These are phyloP conservation scores for Schizonepeta tenuifolia DNA, from an alignment of 257 asterid species.

Conservation along the genomic window DNA sequence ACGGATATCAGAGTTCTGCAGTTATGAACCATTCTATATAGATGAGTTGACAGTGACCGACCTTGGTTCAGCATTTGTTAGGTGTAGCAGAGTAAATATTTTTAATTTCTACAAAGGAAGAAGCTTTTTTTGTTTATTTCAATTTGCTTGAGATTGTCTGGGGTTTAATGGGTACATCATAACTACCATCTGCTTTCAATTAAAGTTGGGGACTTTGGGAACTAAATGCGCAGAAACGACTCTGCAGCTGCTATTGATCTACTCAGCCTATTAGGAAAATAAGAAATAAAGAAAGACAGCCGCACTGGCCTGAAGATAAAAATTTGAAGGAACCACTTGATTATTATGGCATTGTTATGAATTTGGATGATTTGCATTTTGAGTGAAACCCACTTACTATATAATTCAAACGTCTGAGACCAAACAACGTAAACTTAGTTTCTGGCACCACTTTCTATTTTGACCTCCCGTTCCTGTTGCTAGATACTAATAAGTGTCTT, in stretches of 20 bases:
- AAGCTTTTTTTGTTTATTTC: neutral
- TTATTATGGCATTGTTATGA: neutral
- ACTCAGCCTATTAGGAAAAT: too few species aligned
- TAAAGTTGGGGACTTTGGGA: neutral
- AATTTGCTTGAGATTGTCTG: neutral
- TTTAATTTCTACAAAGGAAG: neutral
- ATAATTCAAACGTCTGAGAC: neutral
- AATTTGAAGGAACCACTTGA: neutral
- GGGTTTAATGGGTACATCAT: neutral
- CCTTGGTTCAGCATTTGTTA: neutral
- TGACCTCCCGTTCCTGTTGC: conserved; percentile 1
- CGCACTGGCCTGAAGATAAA: too few species aligned
- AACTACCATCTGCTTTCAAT: neutral
- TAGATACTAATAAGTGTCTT: neutral
- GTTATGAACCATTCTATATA: neutral
- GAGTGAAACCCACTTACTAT: too few species aligned
- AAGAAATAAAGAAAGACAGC: too few species aligned
- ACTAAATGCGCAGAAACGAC: too few species aligned
- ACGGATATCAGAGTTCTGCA: too few species aligned
- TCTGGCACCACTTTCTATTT: neutral
- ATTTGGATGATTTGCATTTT: neutral
- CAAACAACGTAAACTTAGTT: conserved; percentile 5
- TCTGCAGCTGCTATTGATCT: too few species aligned
- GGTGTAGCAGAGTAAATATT: neutral
- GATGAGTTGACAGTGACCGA: neutral